Base-by-base conservation (phyloP, 148 eudicot species). In the Nyssa sinensis region DNA sequence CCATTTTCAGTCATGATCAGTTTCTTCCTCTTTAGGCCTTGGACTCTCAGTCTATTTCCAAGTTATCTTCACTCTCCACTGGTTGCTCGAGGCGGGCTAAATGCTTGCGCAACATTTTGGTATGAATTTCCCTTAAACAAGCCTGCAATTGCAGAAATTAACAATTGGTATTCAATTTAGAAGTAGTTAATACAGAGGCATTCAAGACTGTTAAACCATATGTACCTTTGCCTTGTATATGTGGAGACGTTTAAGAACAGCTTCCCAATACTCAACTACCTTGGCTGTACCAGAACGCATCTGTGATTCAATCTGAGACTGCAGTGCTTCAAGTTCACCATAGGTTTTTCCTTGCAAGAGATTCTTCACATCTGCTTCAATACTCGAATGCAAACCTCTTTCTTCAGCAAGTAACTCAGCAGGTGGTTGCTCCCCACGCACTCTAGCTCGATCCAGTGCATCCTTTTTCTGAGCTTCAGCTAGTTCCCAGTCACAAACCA, bases 241-340 rank as follows among this genome's bases (percentile, higher is more conserved):
- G 78, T 95, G 93, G 74, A 95, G 92, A 57, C 98, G 91, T 78
- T 95, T 95, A 65, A 91, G 85, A 77, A 95, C 86, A 67, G 94
- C 99, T 79, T 95, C 99, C 99, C 99, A 95, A 74, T 83, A 95
- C 78, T 95, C 99, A 6, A 93, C 98, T 59, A 93, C 98, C 84
- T 95, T 95, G 69, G 99, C 98, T 32, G 82, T 88, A 63, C 99
- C 99, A 71, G 99, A 93, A 55, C 87, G 88, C 99, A 95, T 95
- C 72, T 86, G 91, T 23, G 97, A 90, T 86, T 95, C 99, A 64
- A 93, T 95, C 79, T 93, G 83, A 34, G 84, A 72, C 70, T 89
- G 93, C 29, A 93, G 70, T 44, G 75, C 86, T 70, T 89, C 94
- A 61, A 95, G 73, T 29, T 88, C 97, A 73, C 79, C 77, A 87